phyloP scores from a whole-genome alignment of 73 alveolate genomes.

The Halteria grandinella region DNA sequence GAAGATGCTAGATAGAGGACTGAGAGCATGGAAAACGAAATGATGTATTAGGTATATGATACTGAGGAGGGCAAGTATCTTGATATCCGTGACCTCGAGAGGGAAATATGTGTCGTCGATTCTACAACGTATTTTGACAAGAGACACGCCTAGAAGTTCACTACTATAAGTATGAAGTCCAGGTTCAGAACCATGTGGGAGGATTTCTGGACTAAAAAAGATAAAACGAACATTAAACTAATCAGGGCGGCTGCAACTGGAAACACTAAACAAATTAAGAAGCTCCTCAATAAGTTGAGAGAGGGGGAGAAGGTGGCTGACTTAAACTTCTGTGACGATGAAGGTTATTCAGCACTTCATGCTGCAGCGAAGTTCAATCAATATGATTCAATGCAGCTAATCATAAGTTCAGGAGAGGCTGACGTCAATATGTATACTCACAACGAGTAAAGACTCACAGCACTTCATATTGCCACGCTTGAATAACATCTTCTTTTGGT shows the following conservation, averaged over 20 bases:
- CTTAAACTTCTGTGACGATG: slow-evolving; percentile 1
- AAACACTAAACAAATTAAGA: slow-evolving; percentile 2
- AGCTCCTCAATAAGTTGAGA: slow-evolving; percentile 5
- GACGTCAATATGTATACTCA: slow-evolving; percentile 3
- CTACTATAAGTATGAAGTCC: neutral
- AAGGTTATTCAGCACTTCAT: slow-evolving; percentile 31
- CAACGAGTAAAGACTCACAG: neutral
- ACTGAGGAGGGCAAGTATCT: slow-evolving; percentile 11
- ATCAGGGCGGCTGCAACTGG: slow-evolving; percentile 59
- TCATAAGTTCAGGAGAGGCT: slow-evolving; percentile 11
- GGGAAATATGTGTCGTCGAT: slow-evolving; percentile 6
- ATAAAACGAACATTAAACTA: slow-evolving; percentile 3
- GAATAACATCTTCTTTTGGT: slow-evolving; percentile 17
- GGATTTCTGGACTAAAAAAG: slow-evolving; percentile 50
- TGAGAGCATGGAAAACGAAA: neutral
- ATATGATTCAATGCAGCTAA: slow-evolving; percentile 8
- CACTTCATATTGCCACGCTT: slow-evolving; percentile 31
- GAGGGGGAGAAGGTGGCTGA: slow-evolving; percentile 37
- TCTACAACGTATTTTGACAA: slow-evolving; percentile 15
- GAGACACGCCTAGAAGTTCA: slow-evolving; percentile 26
- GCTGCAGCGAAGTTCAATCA: slow-evolving; percentile 20
- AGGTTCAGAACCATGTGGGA: slow-evolving; percentile 19
- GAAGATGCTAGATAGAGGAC: no score
- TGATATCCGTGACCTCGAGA: slow-evolving; percentile 8
- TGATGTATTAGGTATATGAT: slow-evolving; percentile 4